These are phyloP conservation scores for Gonapodya prolifera DNA, from an alignment of 192 early-diverging fungal species.

Conservation along the genomic window DNA sequence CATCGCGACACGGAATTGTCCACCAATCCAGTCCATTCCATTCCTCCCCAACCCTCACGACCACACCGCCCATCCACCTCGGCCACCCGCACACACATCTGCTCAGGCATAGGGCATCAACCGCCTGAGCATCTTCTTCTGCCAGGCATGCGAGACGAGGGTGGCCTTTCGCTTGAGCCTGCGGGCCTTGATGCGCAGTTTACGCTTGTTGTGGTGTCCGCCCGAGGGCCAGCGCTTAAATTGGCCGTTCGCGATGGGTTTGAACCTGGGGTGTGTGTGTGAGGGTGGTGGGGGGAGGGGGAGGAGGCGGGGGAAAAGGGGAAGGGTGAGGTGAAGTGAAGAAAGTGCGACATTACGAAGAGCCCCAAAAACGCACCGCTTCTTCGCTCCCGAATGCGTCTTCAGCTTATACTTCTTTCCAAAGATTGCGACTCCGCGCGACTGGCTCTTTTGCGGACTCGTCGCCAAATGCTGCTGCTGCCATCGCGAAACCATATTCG, in stretches of 20 bases:
- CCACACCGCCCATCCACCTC: too few species aligned
- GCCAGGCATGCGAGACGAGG: neutral
- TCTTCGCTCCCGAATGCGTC: neutral
- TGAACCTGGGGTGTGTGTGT: too few species aligned
- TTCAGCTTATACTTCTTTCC: conserved; percentile 1
- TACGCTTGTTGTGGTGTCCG: neutral
- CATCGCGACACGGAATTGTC: too few species aligned
- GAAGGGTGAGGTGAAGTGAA: neutral
- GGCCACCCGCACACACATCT: too few species aligned
- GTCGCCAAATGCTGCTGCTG: too few species aligned
- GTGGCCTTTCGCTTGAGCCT: neutral
- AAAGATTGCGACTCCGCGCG: neutral
- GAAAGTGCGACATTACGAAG: too few species aligned
- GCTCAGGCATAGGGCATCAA: conserved; percentile 1
- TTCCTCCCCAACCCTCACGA: too few species aligned
- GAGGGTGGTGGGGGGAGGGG: neutral
- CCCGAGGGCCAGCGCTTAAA: conserved; percentile 4
- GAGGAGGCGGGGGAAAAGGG: neutral
- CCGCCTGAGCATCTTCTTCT: neutral
- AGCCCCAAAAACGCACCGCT: neutral
- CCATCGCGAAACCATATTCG: too few species aligned
- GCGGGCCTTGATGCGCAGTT: neutral
- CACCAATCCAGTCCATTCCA: too few species aligned
- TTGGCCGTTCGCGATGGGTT: neutral
- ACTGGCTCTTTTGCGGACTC: too few species aligned